Percentiles rank a stretch among this genome's conserved stretches.
phyloP scores from a whole-genome alignment of 306 rosid genomes.

The Castanopsis chinensis region DNA sequence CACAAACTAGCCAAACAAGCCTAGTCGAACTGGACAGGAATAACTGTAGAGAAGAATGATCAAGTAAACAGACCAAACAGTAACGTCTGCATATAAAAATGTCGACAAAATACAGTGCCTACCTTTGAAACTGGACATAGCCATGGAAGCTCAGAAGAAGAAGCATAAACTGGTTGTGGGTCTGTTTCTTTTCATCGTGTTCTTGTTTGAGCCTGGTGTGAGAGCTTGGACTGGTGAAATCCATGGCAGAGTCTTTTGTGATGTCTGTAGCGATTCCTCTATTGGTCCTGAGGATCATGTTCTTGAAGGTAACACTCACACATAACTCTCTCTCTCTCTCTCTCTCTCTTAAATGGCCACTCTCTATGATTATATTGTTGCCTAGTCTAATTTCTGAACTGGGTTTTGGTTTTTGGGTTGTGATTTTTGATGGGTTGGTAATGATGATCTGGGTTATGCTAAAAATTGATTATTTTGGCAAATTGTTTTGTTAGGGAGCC shows the following conservation, averaged over 20 bases:
- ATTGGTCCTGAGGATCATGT: conserved; percentile 90
- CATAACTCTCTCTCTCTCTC: not conserved
- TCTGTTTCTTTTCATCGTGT: conserved; percentile 34
- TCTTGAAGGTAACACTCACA: conserved; percentile 61
- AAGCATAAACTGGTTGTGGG: conserved; percentile 24
- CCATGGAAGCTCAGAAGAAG: conserved; percentile 45
- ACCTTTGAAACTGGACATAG: not conserved
- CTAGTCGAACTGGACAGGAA: not conserved
- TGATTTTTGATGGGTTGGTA: not conserved
- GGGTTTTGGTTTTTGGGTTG: not conserved
- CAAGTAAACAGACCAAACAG: not conserved
- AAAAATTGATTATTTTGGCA: not conserved
- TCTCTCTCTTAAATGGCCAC: not conserved
- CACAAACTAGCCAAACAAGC: not conserved
- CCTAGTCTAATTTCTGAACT: conserved; percentile 1
- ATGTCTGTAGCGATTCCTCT: conserved; percentile 86
- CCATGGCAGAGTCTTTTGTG: conserved; percentile 90
- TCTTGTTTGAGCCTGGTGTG: conserved; percentile 25
- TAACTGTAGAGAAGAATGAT: not conserved
- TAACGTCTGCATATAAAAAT: not conserved
- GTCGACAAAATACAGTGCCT: not conserved
- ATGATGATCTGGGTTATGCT: not conserved
- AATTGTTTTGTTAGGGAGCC: not conserved
- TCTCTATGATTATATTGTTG: not conserved
- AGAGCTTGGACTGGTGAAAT: conserved; percentile 95